Evolutionary conservation across 495 filamentous ascomycete species (phyloP).

Genomic region (Aspergillus incahuasiensis): DNA sequence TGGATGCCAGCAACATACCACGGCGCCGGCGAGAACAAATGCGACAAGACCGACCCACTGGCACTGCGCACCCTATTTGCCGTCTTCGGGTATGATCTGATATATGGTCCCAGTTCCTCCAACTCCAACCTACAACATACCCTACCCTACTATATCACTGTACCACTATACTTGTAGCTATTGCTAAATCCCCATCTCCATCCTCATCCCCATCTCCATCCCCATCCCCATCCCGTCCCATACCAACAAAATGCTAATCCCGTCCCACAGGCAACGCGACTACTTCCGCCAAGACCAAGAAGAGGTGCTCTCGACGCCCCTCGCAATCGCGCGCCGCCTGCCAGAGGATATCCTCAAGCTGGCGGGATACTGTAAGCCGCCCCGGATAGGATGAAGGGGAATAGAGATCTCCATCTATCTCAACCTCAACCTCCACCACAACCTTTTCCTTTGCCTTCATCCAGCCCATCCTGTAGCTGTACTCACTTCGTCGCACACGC

Average conservation of each 20-base stretch:
- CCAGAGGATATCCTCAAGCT: conserved; percentile 2
- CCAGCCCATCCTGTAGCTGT: too few relatives aligned
- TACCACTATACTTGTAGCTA: too few relatives aligned
- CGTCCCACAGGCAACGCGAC: background rate
- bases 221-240: background rate
- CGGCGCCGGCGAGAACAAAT: conserved; percentile 2
- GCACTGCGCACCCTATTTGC: background rate
- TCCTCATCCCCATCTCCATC: background rate
- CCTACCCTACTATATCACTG: too few relatives aligned
- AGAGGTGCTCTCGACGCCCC: background rate
- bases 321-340: background rate
- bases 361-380: background rate
- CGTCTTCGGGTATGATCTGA: conserved; percentile 6
- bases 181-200: too few relatives aligned
- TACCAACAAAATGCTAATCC: background rate
- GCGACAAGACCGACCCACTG: background rate
- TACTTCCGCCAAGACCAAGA: conserved; percentile 6
- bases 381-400: too few relatives aligned
- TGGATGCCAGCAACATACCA: background rate
- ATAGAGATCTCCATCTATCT: too few relatives aligned
- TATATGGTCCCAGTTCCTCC: too few relatives aligned
- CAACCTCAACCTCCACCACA: too few relatives aligned
- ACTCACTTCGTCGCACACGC: too few relatives aligned
- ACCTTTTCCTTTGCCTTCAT: too few relatives aligned
- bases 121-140: too few relatives aligned